Base-by-base conservation (phyloP, 805 yeast genomes). In the Candida vaughaniae region DNA sequence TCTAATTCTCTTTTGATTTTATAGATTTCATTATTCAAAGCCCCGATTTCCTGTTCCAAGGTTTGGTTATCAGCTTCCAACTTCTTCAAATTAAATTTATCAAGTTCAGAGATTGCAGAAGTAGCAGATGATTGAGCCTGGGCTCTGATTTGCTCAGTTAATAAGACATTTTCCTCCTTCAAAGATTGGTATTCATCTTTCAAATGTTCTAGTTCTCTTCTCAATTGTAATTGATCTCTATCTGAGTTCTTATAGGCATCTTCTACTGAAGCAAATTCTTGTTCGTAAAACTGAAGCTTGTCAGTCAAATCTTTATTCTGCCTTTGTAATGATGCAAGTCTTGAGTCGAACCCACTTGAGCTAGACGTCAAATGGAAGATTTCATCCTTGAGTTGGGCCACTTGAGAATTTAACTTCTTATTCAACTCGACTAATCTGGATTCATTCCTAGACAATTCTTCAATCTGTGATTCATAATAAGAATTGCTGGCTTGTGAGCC, bases 1-100 rank as follows among this genome's bases (percentile, higher is more conserved):
- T 64, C 68, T 26, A 68, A 55, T 16, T 70, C 69, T 22, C 56
- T 53, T 29, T 59, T 52, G 11, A 73, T 52, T 16, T 53, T 56
- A 3, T 55, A 46, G 15, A 71, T 59, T 29, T 70, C 69, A 14
- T 51, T 47, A 22, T 60, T 62, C 37, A 72, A 49, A 4, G 55
- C 50, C 10, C 60, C 62, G 8, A 72, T 54, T 38, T 71, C 62
- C 15, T 33, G 35, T n/a, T 29, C 17, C 43, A 41, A 17, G 22
- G 34, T 25, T 33, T 35, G 26, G 25, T 35, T 48, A 38, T 67
- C 70, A 5, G 52, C 46, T 25, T 54, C 53, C 22, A 48, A 42
- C 16, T 47, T 50, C 39, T 45, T 42, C 25, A 50, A 39, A 32
- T 45, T 52, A 16, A 48, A 41, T 14, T 48, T 49, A 22, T 54